Base-by-base conservation (phyloP, 2,329 filamentous ascomycete genomes). In the Chaetothyriales sp. region DNA sequence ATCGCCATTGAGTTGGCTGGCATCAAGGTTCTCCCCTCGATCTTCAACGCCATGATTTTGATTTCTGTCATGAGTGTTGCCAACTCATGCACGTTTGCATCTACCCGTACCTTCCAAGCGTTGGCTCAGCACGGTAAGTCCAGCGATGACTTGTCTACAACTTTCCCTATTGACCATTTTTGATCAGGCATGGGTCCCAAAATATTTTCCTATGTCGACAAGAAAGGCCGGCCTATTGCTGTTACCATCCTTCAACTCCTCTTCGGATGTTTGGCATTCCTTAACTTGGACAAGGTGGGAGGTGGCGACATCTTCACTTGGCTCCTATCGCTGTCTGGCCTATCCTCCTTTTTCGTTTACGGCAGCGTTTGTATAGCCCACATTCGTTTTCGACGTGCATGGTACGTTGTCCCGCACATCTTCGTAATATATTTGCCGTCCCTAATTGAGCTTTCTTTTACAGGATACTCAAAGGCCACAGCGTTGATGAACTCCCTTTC, bases 21-120 rank as follows among this genome's bases (percentile, higher is more conserved):
- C 9, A 94, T 95, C 61, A 72, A 79, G 45, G 82, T 83, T 2
- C 77, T 95, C 2, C 87, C 88, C 2, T 89, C 85, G 0, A 77
- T 95, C 49, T 92, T 95, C 84, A 95, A 97, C 67, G 82, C 81
- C n/a, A 88, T 95, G 54, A 95, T 95, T 65, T 80, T 95, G 65
- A 81, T 94, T 56, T 84, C 89, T 18, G 89, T 95, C 28, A 72
- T 95, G 29, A 94, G 87, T 1, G 89, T 95, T 56, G 89, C 89
- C 52, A 95, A 95, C 68, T 90, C 86, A 8, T 82, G 89, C 57
- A 84, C 95, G 53, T 97, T 94, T 63, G 90, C 88, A 43, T 92
- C 87, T 22, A 94, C 87, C 1, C 83, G 90, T 62, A 95, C 89
- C 2, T 79, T 97, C 8, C 87, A 89, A 29, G 89, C 89, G 4